These are phyloP conservation scores for Lathyrus oleraceus DNA, from an alignment of 306 rosid species.

Conservation along the genomic window DNA sequence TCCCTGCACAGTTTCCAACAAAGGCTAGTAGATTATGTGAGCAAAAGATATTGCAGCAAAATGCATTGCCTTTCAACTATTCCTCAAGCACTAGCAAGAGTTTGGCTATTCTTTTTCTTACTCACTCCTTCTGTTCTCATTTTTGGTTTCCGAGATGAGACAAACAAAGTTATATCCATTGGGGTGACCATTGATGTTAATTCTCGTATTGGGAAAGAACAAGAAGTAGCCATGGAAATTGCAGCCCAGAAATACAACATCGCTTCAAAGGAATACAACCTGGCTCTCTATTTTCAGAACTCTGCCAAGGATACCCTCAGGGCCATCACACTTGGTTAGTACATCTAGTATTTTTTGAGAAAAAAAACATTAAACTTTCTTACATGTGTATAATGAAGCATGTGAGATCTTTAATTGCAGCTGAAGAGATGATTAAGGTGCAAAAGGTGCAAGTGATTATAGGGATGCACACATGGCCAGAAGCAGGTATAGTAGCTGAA, in stretches of 20 bases:
- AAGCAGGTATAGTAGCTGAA: constrained; percentile 57
- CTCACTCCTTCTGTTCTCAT: constrained; percentile 27
- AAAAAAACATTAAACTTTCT: neutral
- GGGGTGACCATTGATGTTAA: constrained; percentile 44
- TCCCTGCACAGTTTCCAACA: neutral
- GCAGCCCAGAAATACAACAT: constrained; percentile 41
- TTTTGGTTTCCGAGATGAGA: neutral
- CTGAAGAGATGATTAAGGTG: constrained; percentile 45
- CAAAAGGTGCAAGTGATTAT: constrained; percentile 48
- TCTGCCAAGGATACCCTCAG: constrained; percentile 28
- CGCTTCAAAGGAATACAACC: constrained; percentile 37
- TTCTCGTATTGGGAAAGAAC: constrained; percentile 57
- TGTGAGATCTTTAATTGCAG: constrained; percentile 36
- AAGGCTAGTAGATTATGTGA: neutral
- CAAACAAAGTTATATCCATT: constrained; percentile 30
- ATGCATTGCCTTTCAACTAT: constrained; percentile 32
- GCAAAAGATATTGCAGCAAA: constrained; percentile 24
- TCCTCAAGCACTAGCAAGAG: constrained; percentile 21
- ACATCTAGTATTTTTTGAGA: neutral
- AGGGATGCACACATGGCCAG: constrained; percentile 64
- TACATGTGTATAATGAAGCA: neutral
- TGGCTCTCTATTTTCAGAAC: constrained; percentile 38
- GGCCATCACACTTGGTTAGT: constrained; percentile 41
- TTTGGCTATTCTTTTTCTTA: constrained; percentile 25
- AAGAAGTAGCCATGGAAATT: constrained; percentile 47